Evolutionary conservation across 768 basidiomycete species (phyloP), one percentile per base, ranked within the genome.

Genomic region (Lactarius indigo): DNA sequence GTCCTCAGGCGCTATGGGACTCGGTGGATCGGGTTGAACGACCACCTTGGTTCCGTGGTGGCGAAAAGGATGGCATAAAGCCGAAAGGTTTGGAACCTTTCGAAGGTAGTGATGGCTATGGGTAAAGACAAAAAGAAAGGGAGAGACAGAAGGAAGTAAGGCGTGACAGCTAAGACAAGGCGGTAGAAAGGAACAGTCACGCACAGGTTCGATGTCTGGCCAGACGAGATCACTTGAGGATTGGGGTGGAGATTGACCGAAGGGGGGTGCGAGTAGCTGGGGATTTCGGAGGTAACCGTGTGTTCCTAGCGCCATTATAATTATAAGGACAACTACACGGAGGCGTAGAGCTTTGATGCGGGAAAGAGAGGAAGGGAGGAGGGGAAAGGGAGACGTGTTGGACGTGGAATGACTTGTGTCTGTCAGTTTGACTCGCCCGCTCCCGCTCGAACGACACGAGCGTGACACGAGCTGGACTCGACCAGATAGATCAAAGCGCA

Each of bases 71-170:
- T 7, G 80, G 70, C 64, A 84, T 77, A 63, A 83, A 80, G 10
- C 76, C 76, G 64, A 82, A 82, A 9, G 72, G 18, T 7, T 70
- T 70, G 54, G 73, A 70, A 10, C 60, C 55, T 70, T 82, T 83
- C 37, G 82, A 78, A 20, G 82, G 80, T 12, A 79, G 81, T 3
- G 78, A 78, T 2, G 82, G 81, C 82, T 83, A 41, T 62, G 57
- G 58, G 41, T 12, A 31, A 54, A 52, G n/a, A 52, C 33, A 35
- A 30, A 63, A 61, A 35, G 28, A 57, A 59, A 42, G 35, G 39
- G n/a, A 35, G 30, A 8, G 28, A 56, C 26, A 33, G 28, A 50
- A 13, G 12, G 26, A 5, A 15, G 42, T 60, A 15, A 59, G 61
- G n/a, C 10, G 20, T 20, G 52, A 37, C 13, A 18, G 57, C 31